Evolutionary conservation across 805 yeast species (phyloP), one percentile per base, ranked within the genome.

Genomic region (Sungouiella blattae): DNA sequence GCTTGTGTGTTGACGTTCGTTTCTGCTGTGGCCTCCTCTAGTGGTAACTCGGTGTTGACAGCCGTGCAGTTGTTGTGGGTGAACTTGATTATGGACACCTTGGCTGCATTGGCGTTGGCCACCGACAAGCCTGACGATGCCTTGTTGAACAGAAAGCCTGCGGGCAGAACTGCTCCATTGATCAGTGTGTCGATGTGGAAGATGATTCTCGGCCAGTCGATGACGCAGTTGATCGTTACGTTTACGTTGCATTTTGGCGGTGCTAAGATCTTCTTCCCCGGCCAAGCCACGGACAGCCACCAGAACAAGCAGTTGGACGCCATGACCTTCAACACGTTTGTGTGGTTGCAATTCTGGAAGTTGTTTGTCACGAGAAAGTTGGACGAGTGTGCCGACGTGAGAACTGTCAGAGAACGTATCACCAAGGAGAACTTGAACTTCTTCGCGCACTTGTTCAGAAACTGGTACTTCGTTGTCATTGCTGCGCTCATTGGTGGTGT

Each of bases 21-120:
- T 13, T 83, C 96, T 28, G 94, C 98, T 9, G 94, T 91, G 35
- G 87, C 89, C 1, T 79, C 88, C 4, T 60, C 77, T 18, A 83
- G 80, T 32, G 91, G 89, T 46, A 63, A 74, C 26, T 86, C 97
- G 4, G 98, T 93, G 7, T 70, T 93, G 52, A 91, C 98, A 18
- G 98, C 98, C 1, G 98, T 93, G 30, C 98, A 93, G 65, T 76
- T 93, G 47, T 70, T 93, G 44, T 93, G 98, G 98, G 97, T 93
- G 33, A 93, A 93, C 61, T 71, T 93, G 60, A 93, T 93, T 52
- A 93, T 93, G 98, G 98, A 93, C 60, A 93, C 98, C 0, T 74
- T 93, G 44, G 98, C 98, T 3, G 98, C 98, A 3, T 71, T 93
- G 50, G 98, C 98, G 0, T 73, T 93, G 50, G 98, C 98, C 5